Conservation (phyloP, 2,329 filamentous ascomycete species). For the Bipolaris gigantea region DNA sequence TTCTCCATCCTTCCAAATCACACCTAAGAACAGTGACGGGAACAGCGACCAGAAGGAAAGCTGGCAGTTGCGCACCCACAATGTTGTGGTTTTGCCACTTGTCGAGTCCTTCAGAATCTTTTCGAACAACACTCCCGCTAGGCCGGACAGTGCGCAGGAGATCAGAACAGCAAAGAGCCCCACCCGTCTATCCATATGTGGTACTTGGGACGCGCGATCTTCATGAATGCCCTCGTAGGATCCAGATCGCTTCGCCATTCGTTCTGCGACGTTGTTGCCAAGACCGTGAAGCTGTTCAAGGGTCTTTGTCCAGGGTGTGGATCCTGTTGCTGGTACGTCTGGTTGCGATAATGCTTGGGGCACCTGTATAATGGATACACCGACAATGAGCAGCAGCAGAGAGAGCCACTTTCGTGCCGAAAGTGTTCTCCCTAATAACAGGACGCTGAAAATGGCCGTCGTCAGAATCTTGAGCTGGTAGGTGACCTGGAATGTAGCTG, state of each 20-base stretch:
- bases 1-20: slow-evolving; percentile 83
- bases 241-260: slow-evolving; percentile 67
- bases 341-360: slow-evolving; percentile 62
- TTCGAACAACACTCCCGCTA: slow-evolving; percentile 86
- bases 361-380: slow-evolving; percentile 83
- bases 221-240: slow-evolving; percentile 86
- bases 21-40: slow-evolving; percentile 81
- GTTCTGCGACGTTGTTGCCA: slow-evolving; percentile 54
- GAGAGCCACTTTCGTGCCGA: slow-evolving; percentile 77
- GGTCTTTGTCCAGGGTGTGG: slow-evolving; percentile 75
- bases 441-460: slow-evolving; percentile 82
- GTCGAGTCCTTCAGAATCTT: slow-evolving; percentile 89
- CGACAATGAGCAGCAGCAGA: slow-evolving; percentile 75
- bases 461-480: slow-evolving; percentile 95
- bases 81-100: slow-evolving; percentile 65
- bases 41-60: slow-evolving; percentile 93
- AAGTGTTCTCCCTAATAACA: slow-evolving; percentile 71
- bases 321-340: slow-evolving; percentile 59
- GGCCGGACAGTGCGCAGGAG: slow-evolving; percentile 77
- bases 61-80: slow-evolving; percentile 96
- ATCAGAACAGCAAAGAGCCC: slow-evolving; percentile 78
- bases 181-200: slow-evolving; percentile 73
- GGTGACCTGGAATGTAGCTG: slow-evolving; percentile 89
- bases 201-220: slow-evolving; percentile 56
- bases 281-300: slow-evolving; percentile 74